Percentiles rank a stretch among this genome's conserved stretches.
Evolutionary conservation across 768 basidiomycete genomes (phyloP).

Genomic region (Agaricus subrufescens): DNA sequence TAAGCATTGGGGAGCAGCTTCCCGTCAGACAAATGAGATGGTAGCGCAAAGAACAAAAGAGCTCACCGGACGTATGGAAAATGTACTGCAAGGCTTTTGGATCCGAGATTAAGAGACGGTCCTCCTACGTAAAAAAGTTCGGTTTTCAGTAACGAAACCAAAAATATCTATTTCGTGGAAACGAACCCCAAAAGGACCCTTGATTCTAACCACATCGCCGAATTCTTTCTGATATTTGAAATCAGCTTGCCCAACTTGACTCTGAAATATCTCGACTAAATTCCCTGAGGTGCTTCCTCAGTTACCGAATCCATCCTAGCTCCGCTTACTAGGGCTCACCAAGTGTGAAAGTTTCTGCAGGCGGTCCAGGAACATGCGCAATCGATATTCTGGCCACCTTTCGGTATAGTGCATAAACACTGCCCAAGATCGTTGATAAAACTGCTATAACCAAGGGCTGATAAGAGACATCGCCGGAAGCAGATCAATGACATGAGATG

Average conservation of each 20-base stretch:
- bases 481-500: not conserved
- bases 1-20: not conserved
- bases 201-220: slow-evolving; percentile 47
- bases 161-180: not conserved
- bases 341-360: slow-evolving; percentile 42
- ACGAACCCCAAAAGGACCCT: slow-evolving; percentile 45
- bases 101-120: slow-evolving; percentile 49
- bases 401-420: slow-evolving; percentile 27
- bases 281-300: slow-evolving; percentile 33
- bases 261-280: slow-evolving; percentile 44
- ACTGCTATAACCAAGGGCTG: slow-evolving; percentile 13
- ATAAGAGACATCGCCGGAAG: not conserved
- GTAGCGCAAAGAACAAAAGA: not conserved
- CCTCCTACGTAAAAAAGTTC: slow-evolving; percentile 31
- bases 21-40: slow-evolving; percentile 1
- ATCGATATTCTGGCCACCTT: slow-evolving; percentile 35
- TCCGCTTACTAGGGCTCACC: slow-evolving; percentile 23
- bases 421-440: slow-evolving; percentile 13
- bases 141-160: not conserved
- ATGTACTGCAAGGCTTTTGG: slow-evolving; percentile 58
- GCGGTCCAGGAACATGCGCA: slow-evolving; percentile 43
- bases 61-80: slow-evolving; percentile 42
- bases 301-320: not conserved
- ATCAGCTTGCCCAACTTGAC: slow-evolving; percentile 45
- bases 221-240: slow-evolving; percentile 48